These are phyloP conservation scores for Clarireedia hainanense DNA, from an alignment of 2,329 filamentous ascomycete genomes.

Conservation along the genomic window DNA sequence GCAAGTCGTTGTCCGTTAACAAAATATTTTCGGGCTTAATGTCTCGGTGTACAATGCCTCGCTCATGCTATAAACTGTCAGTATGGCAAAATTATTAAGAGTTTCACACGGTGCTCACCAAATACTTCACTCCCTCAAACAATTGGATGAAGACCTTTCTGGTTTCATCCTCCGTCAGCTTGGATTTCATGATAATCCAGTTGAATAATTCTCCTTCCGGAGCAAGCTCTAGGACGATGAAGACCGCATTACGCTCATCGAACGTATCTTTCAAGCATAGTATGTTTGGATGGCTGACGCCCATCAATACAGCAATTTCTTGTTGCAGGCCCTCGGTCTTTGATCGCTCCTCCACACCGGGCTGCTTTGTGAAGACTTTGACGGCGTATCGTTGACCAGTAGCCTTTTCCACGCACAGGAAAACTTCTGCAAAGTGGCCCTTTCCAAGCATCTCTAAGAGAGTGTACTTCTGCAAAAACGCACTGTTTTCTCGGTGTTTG, in stretches of 20 bases:
- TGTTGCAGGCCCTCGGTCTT: slow-evolving; percentile 85
- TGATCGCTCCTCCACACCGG: slow-evolving; percentile 72
- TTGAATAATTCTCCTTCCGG: slow-evolving; percentile 95
- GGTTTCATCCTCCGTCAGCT: slow-evolving; percentile 74
- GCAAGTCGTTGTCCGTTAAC: slow-evolving; percentile 73
- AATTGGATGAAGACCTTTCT: slow-evolving; percentile 84
- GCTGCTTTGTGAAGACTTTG: slow-evolving; percentile 86
- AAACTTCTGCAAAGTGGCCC: slow-evolving; percentile 91
- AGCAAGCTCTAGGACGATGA: slow-evolving; percentile 84
- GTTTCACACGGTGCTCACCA: slow-evolving; percentile 50
- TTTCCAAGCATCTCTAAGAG: slow-evolving; percentile 82
- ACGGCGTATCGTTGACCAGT: slow-evolving; percentile 81
- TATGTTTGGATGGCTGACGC: slow-evolving; percentile 90
- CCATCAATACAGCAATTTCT: slow-evolving; percentile 93
- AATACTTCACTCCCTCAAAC: slow-evolving; percentile 88
- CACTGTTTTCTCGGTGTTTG: slow-evolving; percentile 61
- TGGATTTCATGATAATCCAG: slow-evolving; percentile 83
- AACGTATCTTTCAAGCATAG: slow-evolving; percentile 93
- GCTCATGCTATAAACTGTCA: slow-evolving; percentile 65
- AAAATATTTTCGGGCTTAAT: slow-evolving; percentile 62
- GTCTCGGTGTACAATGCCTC: slow-evolving; percentile 93
- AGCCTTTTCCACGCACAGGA: slow-evolving; percentile 78
- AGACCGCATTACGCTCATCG: slow-evolving; percentile 83
- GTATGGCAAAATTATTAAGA: slow-evolving; percentile 6
- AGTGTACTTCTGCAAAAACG: slow-evolving; percentile 80